A percentile compares a stretch with the other conserved stretches of the same genome.
These are phyloP conservation scores for Phallus indusiatus DNA, from an alignment of 768 basidiomycete species.

Conservation along the genomic window DNA sequence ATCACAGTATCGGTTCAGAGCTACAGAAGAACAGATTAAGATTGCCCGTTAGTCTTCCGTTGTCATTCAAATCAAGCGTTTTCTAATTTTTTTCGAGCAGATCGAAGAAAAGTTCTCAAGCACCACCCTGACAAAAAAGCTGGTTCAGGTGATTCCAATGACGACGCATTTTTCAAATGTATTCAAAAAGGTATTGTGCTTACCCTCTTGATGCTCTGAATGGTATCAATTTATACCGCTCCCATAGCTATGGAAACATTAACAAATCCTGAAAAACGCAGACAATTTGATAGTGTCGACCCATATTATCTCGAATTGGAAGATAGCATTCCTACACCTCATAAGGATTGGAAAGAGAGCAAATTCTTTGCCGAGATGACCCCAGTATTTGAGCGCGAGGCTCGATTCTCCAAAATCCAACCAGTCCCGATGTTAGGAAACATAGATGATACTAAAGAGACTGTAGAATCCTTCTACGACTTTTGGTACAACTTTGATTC, in stretches of 20 bases:
- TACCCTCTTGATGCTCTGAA: background rate
- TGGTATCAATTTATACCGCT: background rate
- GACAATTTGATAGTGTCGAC: constrained; percentile 97
- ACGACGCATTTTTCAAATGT: constrained; percentile 99
- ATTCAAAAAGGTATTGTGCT: constrained; percentile 68
- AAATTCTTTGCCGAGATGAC: constrained; percentile 64
- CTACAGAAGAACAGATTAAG: constrained; percentile 88
- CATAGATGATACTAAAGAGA: constrained; percentile 61
- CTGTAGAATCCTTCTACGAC: constrained; percentile 91
- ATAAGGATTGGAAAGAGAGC: constrained; percentile 30
- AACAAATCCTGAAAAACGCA: constrained; percentile 73
- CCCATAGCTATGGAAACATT: constrained; percentile 78
- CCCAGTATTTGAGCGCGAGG: constrained; percentile 84
- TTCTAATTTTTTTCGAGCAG: constrained; percentile 29
- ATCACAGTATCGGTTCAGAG: constrained; percentile 78
- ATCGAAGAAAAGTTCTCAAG: constrained; percentile 97
- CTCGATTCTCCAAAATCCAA: constrained; percentile 81
- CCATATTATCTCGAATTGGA: constrained; percentile 63
- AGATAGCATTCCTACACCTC: constrained; percentile 52
- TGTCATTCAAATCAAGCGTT: background rate
- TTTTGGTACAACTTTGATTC: constrained; percentile 99
- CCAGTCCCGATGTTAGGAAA: constrained; percentile 78
- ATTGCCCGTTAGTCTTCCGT: constrained; percentile 71
- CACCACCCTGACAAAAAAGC: constrained; percentile 98
- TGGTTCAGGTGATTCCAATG: constrained; percentile 75